These are phyloP conservation scores for Aspergillus fischeri DNA, from an alignment of 2,329 filamentous ascomycete species.

Conservation along the genomic window DNA sequence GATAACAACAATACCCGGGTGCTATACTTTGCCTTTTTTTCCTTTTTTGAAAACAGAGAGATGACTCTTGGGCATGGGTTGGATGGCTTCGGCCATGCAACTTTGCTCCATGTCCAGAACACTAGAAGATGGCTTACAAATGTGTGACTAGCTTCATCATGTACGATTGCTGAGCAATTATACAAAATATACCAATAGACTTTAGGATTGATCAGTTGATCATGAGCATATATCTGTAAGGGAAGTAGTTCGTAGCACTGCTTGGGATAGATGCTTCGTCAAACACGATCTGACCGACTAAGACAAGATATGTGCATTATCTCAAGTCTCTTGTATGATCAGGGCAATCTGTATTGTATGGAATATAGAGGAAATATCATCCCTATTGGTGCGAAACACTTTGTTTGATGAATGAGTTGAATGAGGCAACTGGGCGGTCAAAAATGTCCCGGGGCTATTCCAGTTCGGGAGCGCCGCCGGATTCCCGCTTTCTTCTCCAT, in stretches of 20 bases:
- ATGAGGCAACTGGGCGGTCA: slow-evolving; percentile 8
- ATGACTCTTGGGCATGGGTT: slow-evolving; percentile 1
- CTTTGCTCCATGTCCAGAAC: background rate
- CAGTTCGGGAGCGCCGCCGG: slow-evolving; percentile 13
- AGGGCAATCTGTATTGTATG: background rate
- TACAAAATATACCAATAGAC: background rate
- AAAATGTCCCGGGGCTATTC: slow-evolving; percentile 20
- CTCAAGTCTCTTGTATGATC: background rate
- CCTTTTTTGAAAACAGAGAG: background rate
- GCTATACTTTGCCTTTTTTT: slow-evolving; percentile 1
- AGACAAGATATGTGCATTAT: background rate
- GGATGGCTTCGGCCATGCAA: background rate
- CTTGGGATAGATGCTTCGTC: background rate
- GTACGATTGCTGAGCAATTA: slow-evolving; percentile 2
- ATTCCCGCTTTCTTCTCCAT: slow-evolving; percentile 17
- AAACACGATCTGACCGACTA: background rate
- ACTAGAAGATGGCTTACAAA: background rate
- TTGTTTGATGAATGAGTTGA: background rate
- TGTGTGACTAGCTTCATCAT: background rate
- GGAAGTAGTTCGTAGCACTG: background rate
- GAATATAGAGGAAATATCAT: background rate
- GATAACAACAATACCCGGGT: slow-evolving; percentile 15
- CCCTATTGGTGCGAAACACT: background rate
- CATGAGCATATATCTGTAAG: background rate
- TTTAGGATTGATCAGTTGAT: background rate